Evolutionary conservation across 805 yeast genomes (phyloP).

Genomic region (Hanseniaspora clermontiae): DNA sequence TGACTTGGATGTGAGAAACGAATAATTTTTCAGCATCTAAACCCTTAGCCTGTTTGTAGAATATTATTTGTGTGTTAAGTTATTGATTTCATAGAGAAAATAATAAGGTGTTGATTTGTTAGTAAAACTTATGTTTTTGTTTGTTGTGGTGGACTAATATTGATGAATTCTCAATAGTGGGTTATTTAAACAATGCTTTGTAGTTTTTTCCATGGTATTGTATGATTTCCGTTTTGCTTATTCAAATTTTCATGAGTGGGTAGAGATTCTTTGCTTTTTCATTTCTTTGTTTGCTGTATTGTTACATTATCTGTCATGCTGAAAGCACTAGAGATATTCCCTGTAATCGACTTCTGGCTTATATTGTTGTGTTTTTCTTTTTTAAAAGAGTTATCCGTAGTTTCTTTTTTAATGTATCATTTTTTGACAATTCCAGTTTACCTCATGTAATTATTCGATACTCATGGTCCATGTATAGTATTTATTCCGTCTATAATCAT

Average conservation of each 20-base stretch:
- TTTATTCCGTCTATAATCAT: too few relatives aligned
- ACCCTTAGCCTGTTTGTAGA: slow-evolving; percentile 60
- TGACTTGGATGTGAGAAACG: slow-evolving; percentile 97
- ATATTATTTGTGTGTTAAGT: neutral
- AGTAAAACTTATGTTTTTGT: slow-evolving; percentile 2
- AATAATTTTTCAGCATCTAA: slow-evolving; percentile 88
- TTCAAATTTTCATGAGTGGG: neutral
- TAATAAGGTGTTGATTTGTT: slow-evolving; percentile 1
- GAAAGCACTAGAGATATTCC: too few relatives aligned
- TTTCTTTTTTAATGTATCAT: too few relatives aligned
- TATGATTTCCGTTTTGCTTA: neutral
- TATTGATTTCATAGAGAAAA: neutral
- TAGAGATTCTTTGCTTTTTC: too few relatives aligned
- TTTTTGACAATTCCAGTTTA: too few relatives aligned
- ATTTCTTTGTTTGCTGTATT: too few relatives aligned
- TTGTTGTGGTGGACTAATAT: neutral
- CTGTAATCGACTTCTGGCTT: too few relatives aligned
- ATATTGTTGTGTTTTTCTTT: too few relatives aligned
- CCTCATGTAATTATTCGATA: too few relatives aligned
- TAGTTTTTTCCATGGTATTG: neutral
- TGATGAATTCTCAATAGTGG: neutral
- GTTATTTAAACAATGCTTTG: neutral
- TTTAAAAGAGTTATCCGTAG: too few relatives aligned
- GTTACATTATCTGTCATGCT: too few relatives aligned
- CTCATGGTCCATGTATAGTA: too few relatives aligned